These are phyloP conservation scores for Trichoderma sp. DNA, from an alignment of 2,329 filamentous ascomycete genomes.

Conservation along the genomic window DNA sequence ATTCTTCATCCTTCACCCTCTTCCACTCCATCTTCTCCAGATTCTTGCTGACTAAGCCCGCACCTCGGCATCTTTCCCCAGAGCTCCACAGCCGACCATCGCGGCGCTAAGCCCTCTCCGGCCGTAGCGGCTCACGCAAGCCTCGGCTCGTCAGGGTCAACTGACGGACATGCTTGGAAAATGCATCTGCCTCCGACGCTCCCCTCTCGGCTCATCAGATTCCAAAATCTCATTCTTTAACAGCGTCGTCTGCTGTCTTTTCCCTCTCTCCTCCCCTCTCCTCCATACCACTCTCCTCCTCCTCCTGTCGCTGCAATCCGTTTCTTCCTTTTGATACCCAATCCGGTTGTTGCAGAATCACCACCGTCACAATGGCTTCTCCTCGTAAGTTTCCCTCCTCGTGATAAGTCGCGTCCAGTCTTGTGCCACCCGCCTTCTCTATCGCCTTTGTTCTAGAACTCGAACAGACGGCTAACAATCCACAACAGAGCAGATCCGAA, in stretches of 20 bases:
- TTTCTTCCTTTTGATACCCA: constrained; percentile 29
- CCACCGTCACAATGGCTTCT: constrained; percentile 65
- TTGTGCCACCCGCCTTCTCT: neutral
- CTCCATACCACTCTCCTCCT: neutral
- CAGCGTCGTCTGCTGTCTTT: neutral
- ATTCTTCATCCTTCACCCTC: neutral
- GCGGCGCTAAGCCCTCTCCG: neutral
- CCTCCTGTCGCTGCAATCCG: neutral
- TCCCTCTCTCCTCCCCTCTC: neutral
- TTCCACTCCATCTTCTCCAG: neutral
- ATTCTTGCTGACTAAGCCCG: constrained; percentile 13
- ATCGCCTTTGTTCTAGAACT: too few relatives aligned
- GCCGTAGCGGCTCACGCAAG: constrained; percentile 17
- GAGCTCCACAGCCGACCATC: constrained; percentile 4
- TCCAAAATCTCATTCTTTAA: constrained; percentile 17
- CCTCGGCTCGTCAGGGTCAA: constrained; percentile 28
- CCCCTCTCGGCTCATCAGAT: constrained; percentile 25
- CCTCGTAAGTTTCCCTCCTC: constrained; percentile 60
- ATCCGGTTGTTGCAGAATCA: constrained; percentile 28
- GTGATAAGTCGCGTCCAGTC: neutral
- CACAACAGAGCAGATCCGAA: constrained; percentile 66
- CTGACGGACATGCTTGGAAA: constrained; percentile 15
- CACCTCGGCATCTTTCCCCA: constrained; percentile 28
- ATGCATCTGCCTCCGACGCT: constrained; percentile 18
- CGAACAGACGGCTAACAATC: constrained; percentile 16